Percentiles rank a stretch among this genome's conserved stretches.
These are phyloP conservation scores for Phallus indusiatus DNA, from an alignment of 768 basidiomycete genomes.

Conservation along the genomic window DNA sequence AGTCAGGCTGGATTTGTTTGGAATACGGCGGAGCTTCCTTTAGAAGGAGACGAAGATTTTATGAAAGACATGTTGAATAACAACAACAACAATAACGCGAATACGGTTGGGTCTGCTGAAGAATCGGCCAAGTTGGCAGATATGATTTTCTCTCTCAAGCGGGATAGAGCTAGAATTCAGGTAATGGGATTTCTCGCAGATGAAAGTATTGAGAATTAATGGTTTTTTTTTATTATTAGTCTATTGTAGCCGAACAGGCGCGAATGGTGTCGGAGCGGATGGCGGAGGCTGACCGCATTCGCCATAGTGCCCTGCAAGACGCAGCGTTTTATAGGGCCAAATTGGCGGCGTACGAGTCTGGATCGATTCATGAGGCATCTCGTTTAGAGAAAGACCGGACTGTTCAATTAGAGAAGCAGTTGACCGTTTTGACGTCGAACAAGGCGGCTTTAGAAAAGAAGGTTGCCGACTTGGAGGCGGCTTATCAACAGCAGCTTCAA, in stretches of 20 bases:
- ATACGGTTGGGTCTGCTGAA: slow-evolving; percentile 22
- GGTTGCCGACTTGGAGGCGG: slow-evolving; percentile 60
- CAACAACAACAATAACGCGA: too few species aligned
- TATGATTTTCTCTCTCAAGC: slow-evolving; percentile 74
- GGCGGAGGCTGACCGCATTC: slow-evolving; percentile 68
- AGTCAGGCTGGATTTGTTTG: slow-evolving; percentile 70
- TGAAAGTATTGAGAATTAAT: slow-evolving; percentile 4
- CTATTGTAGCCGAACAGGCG: slow-evolving; percentile 67
- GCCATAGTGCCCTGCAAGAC: slow-evolving; percentile 78
- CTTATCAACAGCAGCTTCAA: slow-evolving; percentile 66
- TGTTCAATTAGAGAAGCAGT: slow-evolving; percentile 60
- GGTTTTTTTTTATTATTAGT: slow-evolving; percentile 29
- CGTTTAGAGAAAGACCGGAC: slow-evolving; percentile 75
- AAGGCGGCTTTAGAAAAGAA: slow-evolving; percentile 60
- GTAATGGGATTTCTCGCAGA: slow-evolving; percentile 37
- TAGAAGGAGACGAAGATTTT: slow-evolving; percentile 32
- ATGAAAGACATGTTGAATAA: slow-evolving; percentile 19
- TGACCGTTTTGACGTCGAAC: slow-evolving; percentile 52
- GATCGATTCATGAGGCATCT: slow-evolving; percentile 51
- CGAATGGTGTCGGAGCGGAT: slow-evolving; percentile 67
- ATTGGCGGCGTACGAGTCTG: slow-evolving; percentile 73
- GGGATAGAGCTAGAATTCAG: slow-evolving; percentile 80
- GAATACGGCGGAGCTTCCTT: slow-evolving; percentile 28
- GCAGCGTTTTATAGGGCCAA: slow-evolving; percentile 95
- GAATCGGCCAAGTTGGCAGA: slow-evolving; percentile 52